Conservation (phyloP, 176 grass and related monocot genomes). For the Puya raimondii region DNA sequence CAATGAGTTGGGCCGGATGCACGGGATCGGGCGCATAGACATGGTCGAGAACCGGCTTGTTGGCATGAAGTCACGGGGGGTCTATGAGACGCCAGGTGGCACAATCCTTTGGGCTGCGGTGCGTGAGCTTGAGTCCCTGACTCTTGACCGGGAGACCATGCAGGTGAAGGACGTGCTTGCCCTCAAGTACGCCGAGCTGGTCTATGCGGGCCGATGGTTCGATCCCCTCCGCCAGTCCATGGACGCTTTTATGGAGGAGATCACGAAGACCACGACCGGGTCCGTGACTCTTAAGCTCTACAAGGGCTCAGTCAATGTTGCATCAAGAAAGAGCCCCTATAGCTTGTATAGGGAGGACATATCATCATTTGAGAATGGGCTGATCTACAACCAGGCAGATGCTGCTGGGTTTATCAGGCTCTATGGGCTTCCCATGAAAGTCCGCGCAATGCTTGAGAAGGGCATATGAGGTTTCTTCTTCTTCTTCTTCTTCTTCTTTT, state of each 20-base stretch:
- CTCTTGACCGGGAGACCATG: constrained; percentile 58
- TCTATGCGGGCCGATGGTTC: constrained; percentile 85
- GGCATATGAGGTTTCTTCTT: constrained; percentile 25
- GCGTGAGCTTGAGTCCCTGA: constrained; percentile 72
- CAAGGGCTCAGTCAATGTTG: constrained; percentile 55
- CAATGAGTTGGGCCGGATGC: constrained; percentile 69
- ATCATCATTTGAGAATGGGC: constrained; percentile 77
- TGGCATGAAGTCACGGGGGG: constrained; percentile 88
- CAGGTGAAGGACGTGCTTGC: constrained; percentile 67
- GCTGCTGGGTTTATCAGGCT: constrained; percentile 79
- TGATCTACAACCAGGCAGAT: constrained; percentile 79
- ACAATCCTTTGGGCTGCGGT: constrained; percentile 69
- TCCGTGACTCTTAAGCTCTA: constrained; percentile 65
- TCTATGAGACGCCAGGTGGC: constrained; percentile 89
- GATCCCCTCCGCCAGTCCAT: constrained; percentile 58
- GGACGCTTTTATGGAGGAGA: constrained; percentile 62
- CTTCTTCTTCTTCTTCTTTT: too few relatives aligned
- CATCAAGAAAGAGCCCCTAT: constrained; percentile 51
- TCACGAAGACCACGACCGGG: constrained; percentile 51
- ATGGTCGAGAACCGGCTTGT: constrained; percentile 93
- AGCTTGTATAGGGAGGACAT: constrained; percentile 95
- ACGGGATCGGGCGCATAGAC: constrained; percentile 71
- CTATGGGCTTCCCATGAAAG: constrained; percentile 62
- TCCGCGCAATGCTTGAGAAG: constrained; percentile 71
- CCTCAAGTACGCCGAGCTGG: constrained; percentile 77